These are phyloP conservation scores for Niebla homalea DNA, from an alignment of 495 filamentous ascomycete genomes.

Conservation along the genomic window DNA sequence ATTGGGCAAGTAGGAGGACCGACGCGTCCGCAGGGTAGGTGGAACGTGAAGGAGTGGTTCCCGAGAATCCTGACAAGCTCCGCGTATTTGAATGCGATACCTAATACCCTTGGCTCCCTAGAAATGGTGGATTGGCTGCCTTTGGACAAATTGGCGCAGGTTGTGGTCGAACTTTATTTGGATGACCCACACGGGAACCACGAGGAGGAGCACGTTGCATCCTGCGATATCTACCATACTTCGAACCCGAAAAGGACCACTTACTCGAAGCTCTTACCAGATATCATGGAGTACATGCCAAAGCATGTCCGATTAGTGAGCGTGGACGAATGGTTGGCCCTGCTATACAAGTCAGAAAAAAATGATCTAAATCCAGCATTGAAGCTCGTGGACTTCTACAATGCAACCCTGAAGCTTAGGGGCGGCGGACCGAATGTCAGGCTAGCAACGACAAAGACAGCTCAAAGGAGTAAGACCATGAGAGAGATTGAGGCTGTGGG, in stretches of 20 bases:
- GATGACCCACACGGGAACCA: background rate
- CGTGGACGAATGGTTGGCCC: background rate
- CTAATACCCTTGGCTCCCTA: slow-evolving; percentile 23
- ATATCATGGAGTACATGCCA: background rate
- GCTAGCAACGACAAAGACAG: background rate
- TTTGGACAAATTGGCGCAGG: slow-evolving; percentile 32
- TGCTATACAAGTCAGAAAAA: background rate
- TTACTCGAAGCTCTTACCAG: background rate
- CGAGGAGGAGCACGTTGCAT: background rate
- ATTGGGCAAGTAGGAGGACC: slow-evolving; percentile 48
- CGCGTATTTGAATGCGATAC: slow-evolving; percentile 28
- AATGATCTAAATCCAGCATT: background rate
- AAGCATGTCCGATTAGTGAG: background rate
- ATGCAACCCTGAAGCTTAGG: background rate
- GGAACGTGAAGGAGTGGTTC: slow-evolving; percentile 44
- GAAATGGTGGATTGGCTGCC: slow-evolving; percentile 24
- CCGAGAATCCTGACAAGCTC: slow-evolving; percentile 30
- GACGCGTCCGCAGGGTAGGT: slow-evolving; percentile 23
- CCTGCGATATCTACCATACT: background rate
- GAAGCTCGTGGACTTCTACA: background rate
- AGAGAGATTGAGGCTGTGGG: slow-evolving; percentile 22
- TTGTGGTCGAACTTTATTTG: slow-evolving; percentile 26
- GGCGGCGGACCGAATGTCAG: background rate
- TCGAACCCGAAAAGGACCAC: background rate
- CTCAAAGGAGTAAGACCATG: background rate